Base-by-base conservation (phyloP, 805 yeast species). In the Ogataea angusta region DNA sequence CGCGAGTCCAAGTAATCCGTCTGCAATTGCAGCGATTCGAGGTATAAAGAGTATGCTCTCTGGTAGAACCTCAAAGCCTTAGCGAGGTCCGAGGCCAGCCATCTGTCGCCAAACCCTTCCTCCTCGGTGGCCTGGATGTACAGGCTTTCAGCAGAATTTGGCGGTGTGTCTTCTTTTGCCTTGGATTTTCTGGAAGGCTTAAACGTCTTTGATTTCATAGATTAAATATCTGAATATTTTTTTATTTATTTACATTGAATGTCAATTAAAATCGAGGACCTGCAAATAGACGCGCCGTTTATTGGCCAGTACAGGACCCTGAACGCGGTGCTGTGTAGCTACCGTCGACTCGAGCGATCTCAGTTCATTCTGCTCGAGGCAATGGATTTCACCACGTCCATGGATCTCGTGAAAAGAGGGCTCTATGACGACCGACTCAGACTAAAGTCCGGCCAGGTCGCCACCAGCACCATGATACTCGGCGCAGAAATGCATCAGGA, bases 101-200 rank as follows among this genome's bases (percentile, higher is more conserved):
- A 84, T 34, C 90, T 59, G 53, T 83, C 90, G 0, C 87, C 91
- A n/a, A 76, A 72, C 43, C 83, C 90, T 54, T 83, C 91, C 40
- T 76, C 79, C 9, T 65, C 66, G 1, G 80, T 68, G 1, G 80
- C 91, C 36, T 63, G 63, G 23, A 75, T 78, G n/a, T 80, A 66
- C 38, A 53, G 71, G 4, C 79, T 86, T 23, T 74, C 76, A 0
- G 73, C 68, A 1, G 78, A 69, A 5, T 62, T 57, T 5, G 73
- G 72, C 9, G 51, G 53, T 30, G 34, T 23, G 10, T 21, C 30
- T 24, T 21, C 30, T 24, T 31, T 29, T 5, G 23, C 19, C 21
- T 28, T 38, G 38, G 13, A 19, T 24, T 26, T 38, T n/a, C 13
- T 32, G 23, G 26, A 44, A 27, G 33, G 14, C 15, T 30, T 23